Evolutionary conservation across 352 stramenopile genomes (phyloP), one percentile per base, ranked within the genome.

Genomic region (Globisporangium splendens): DNA sequence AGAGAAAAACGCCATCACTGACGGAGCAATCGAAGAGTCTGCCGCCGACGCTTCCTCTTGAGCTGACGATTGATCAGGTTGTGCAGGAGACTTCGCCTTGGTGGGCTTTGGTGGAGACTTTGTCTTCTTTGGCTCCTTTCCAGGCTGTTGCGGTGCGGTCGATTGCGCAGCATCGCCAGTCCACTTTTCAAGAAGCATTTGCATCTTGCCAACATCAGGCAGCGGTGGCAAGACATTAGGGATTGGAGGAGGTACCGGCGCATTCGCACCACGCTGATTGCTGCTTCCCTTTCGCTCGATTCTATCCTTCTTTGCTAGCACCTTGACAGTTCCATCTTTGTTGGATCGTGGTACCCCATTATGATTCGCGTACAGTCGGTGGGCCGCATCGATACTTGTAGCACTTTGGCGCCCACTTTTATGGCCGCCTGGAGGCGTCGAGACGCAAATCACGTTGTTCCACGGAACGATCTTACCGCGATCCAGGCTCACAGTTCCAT

Each of bases 381-480:
- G 15, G 20, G 57, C 53, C 17, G 51, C 31, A 13, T 63, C 57
- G 33, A 57, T 35, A 18, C 46, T 61, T 15, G 33, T 12, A 5
- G 44, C 33, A 15, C 39, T 50, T 8, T 35, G 28, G 10, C 35
- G 50, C 31, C 41, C 21, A 20, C 10, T 38, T 8, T 50, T 17
- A n/a, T 35, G 42, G 18, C 42, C 61, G 12, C 59, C 70, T 46
- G 70, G 68, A 4, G 77, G 78, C 22, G 79, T 69, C 0, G 82
- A 92, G 14, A 92, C 78, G 21, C 77, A 88, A 54, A 94, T 75
- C 48, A 82, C 60, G 14, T 90, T 95, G 62, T 86, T 88, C 97
- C 96, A 99, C 8, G 95, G 79, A 60, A 97, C 95, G 24, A 99
- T 88, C 68, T 98, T 98, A 38, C 95, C 96, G 35, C 96, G 82